phyloP scores from a whole-genome alignment of 306 rosid species.

The Citrullus colocynthis region DNA sequence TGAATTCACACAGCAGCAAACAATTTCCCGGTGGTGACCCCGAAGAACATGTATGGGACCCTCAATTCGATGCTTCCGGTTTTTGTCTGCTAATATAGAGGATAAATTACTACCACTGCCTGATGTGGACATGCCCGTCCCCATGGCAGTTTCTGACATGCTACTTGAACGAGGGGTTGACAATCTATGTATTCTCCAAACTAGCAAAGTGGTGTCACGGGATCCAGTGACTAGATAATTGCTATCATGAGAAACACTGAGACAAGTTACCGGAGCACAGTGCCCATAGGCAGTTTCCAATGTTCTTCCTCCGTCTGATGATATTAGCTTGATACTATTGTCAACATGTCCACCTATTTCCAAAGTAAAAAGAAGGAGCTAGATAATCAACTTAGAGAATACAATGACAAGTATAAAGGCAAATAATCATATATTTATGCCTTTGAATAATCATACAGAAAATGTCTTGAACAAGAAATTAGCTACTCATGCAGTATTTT shows the following conservation, averaged over 20 bases:
- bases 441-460: background rate
- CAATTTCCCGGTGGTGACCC: constrained; percentile 77
- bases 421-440: background rate
- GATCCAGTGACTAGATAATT: constrained; percentile 85
- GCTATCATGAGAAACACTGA: constrained; percentile 76
- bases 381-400: constrained; percentile 7
- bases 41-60: constrained; percentile 85
- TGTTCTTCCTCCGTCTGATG: constrained; percentile 87
- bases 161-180: constrained; percentile 39
- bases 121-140: constrained; percentile 29
- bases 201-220: constrained; percentile 62
- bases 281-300: constrained; percentile 84
- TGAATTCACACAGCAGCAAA: constrained; percentile 78
- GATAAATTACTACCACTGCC: constrained; percentile 39
- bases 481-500: background rate
- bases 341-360: constrained; percentile 87
- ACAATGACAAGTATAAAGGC: constrained; percentile 9
- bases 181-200: constrained; percentile 79
- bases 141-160: constrained; percentile 36
- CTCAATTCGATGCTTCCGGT: constrained; percentile 52
- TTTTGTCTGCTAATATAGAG: constrained; percentile 42
- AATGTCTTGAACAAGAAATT: background rate
- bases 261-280: constrained; percentile 87
- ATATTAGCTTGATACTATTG: constrained; percentile 70
- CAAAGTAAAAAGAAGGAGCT: constrained; percentile 16